These are phyloP conservation scores for Rhinocladiella mackenziei DNA, from an alignment of 2,329 filamentous ascomycete species.

Conservation along the genomic window DNA sequence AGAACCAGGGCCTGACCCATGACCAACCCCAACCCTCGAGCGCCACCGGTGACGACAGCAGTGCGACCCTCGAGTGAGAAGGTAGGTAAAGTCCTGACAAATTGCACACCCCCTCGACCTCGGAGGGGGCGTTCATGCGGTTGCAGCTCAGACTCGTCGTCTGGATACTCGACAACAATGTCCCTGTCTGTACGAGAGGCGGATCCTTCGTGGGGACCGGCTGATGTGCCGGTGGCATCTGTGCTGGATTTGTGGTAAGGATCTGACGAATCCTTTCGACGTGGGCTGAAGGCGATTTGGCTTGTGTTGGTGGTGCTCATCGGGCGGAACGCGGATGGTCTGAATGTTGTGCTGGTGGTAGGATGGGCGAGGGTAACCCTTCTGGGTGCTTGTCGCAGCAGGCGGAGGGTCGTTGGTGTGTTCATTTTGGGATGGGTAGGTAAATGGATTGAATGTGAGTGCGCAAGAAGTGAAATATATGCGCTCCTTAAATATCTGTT, in stretches of 20 bases:
- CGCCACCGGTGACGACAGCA: constrained; percentile 83
- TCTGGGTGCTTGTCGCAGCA: constrained; percentile 14
- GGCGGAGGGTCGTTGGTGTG: constrained; percentile 8
- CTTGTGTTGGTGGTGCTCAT: constrained; percentile 12
- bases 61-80: constrained; percentile 85
- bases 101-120: constrained; percentile 73
- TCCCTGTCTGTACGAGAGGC: constrained; percentile 76
- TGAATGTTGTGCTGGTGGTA: neutral
- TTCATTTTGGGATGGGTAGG: constrained; percentile 11
- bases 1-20: constrained; percentile 90
- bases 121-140: constrained; percentile 67
- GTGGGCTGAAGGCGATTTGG: constrained; percentile 5
- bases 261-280: constrained; percentile 21
- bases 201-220: constrained; percentile 54
- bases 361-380: neutral
- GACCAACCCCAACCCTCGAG: constrained; percentile 80
- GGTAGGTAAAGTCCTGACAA: constrained; percentile 76
- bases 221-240: constrained; percentile 33
- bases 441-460: no score
- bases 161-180: constrained; percentile 74
- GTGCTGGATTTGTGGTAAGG: constrained; percentile 29
- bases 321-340: constrained; percentile 6
- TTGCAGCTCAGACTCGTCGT: constrained; percentile 60
- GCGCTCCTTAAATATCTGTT: no score
- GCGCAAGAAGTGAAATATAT: no score